Evolutionary conservation across 1,139 yeast genomes (phyloP).

Genomic region (Spathaspora sp.): DNA sequence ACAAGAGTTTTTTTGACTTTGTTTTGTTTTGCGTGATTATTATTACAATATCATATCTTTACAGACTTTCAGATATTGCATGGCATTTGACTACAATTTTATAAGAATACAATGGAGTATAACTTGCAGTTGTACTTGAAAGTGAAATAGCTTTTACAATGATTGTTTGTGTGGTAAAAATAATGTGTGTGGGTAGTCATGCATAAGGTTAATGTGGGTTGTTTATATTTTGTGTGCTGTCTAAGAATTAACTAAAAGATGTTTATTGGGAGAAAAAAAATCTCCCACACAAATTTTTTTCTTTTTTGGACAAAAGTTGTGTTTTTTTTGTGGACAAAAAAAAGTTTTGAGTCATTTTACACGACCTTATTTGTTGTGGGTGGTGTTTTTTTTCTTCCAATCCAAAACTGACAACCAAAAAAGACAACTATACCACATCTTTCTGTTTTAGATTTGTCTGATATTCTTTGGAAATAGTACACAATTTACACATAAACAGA

Average conservation of each 20-base stretch:
- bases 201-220: neutral
- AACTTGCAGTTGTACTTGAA: too few species aligned
- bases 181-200: neutral
- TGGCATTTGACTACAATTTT: neutral
- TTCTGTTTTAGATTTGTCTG: neutral
- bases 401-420: neutral
- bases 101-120: too few species aligned
- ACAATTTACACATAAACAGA: neutral
- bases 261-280: neutral
- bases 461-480: too few species aligned
- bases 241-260: neutral
- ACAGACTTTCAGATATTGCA: neutral
- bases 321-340: too few species aligned
- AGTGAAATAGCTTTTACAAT: too few species aligned
- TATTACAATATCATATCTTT: neutral
- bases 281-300: neutral
- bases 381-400: slow-evolving; percentile 1
- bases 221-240: slow-evolving; percentile 2
- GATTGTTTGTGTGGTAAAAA: neutral
- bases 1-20: neutral
- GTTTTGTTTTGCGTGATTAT: neutral
- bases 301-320: slow-evolving; percentile 3
- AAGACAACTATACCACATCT: neutral
- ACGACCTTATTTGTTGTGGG: slow-evolving; percentile 9
- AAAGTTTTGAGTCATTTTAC: slow-evolving; percentile 1